phyloP scores from a whole-genome alignment of 805 yeast genomes.

The Candida coleopterorum region DNA sequence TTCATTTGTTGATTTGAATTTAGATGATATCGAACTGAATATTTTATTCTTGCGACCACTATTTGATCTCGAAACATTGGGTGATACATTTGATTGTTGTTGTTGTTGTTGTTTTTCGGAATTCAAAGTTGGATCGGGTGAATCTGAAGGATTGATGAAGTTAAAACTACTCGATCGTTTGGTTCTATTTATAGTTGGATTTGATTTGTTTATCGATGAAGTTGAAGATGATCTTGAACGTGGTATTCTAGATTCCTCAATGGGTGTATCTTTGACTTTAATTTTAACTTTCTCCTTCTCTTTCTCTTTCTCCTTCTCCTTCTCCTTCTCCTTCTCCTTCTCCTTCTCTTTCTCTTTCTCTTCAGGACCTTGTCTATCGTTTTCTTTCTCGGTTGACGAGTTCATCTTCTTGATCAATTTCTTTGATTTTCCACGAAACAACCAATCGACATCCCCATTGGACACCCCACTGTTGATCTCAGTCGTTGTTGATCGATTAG shows the following conservation, averaged over 20 bases:
- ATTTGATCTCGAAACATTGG: slow-evolving; percentile 14
- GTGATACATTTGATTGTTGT: slow-evolving; percentile 8
- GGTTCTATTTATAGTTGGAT: slow-evolving; percentile 5
- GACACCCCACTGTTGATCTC: slow-evolving; percentile 47
- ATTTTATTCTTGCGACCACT: slow-evolving; percentile 21
- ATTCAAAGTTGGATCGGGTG: slow-evolving; percentile 1
- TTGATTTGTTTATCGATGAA: slow-evolving; percentile 8
- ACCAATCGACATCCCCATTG: slow-evolving; percentile 81
- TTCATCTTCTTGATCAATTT: slow-evolving; percentile 44
- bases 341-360: slow-evolving; percentile 7
- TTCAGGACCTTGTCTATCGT: slow-evolving; percentile 1
- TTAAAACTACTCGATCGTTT: slow-evolving; percentile 13
- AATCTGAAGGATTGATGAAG: slow-evolving; percentile 6
- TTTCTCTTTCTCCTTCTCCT: slow-evolving; percentile 2
- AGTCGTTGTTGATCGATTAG: no score
- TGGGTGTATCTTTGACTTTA: not conserved
- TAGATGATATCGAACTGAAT: slow-evolving; percentile 37
- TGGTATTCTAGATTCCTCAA: slow-evolving; percentile 9
- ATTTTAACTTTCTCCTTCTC: not conserved
- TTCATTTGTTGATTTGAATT: slow-evolving; percentile 24
- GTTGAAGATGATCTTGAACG: slow-evolving; percentile 24
- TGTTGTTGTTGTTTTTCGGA: slow-evolving; percentile 9
- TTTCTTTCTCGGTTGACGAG: slow-evolving; percentile 1
- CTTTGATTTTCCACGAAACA: slow-evolving; percentile 72
- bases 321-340: slow-evolving; percentile 7